Evolutionary conservation across 2,329 filamentous ascomycete genomes (phyloP).

Genomic region (Monosporascus sp.): DNA sequence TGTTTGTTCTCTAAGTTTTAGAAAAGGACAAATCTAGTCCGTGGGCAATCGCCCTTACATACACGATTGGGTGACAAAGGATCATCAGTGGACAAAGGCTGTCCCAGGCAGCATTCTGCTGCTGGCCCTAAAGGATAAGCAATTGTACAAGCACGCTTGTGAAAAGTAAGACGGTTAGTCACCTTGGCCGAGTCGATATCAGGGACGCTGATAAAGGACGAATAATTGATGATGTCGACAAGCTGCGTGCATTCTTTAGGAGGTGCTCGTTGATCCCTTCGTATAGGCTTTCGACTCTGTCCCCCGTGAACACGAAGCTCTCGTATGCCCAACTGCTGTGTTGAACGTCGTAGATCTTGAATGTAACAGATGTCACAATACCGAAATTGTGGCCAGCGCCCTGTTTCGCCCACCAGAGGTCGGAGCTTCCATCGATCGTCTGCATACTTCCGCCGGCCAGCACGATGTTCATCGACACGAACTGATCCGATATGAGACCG

Average conservation of each 20-base stretch:
- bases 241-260: conserved; percentile 36
- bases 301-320: conserved; percentile 39
- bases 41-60: too few species aligned
- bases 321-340: conserved; percentile 36
- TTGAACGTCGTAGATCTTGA: conserved; percentile 42
- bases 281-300: conserved; percentile 45
- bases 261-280: conserved; percentile 39
- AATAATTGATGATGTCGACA: not conserved
- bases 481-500: conserved; percentile 48
- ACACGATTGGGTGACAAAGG: too few species aligned
- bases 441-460: conserved; percentile 40
- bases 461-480: conserved; percentile 45
- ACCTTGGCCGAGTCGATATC: not conserved
- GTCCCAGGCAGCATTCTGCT: too few species aligned
- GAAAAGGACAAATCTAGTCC: too few species aligned
- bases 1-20: too few species aligned
- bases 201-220: not conserved
- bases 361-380: conserved; percentile 45
- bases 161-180: too few species aligned
- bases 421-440: conserved; percentile 34
- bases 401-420: conserved; percentile 53
- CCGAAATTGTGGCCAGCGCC: conserved; percentile 58
- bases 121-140: not conserved
- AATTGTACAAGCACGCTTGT: too few species aligned
- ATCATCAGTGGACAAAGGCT: too few species aligned